Evolutionary conservation across 352 stramenopile species (phyloP).

Genomic region (Vaucheria bursata): DNA sequence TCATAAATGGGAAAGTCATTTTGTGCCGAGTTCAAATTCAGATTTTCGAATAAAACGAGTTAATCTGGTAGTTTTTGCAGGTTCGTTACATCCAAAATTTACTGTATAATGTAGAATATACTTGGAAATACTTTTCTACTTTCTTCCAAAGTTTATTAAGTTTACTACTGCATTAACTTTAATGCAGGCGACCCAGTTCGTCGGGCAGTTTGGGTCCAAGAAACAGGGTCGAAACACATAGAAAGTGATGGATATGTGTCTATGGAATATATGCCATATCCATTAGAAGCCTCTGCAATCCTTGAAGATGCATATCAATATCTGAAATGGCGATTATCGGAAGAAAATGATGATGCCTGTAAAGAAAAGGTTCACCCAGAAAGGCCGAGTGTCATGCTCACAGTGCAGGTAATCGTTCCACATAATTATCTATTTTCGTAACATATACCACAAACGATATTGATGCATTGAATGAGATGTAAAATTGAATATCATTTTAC

Average conservation of each 20-base stretch:
- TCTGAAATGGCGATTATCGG: not conserved
- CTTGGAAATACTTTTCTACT: no score
- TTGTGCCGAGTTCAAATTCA: no score
- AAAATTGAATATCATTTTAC: no score
- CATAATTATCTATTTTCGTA: not conserved
- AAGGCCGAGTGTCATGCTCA: constrained; percentile 23
- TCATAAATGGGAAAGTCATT: no score
- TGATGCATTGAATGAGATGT: no score
- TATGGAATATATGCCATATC: constrained; percentile 29
- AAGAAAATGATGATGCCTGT: not conserved
- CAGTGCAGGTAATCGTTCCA: constrained; percentile 30
- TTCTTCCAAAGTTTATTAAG: no score
- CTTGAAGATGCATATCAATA: constrained; percentile 40
- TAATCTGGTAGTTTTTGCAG: no score
- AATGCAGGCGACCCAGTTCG: constrained; percentile 11
- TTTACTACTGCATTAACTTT: not conserved
- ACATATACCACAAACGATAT: no score
- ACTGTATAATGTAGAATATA: no score
- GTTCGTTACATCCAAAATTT: no score
- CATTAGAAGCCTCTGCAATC: constrained; percentile 27
- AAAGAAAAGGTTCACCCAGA: not conserved
- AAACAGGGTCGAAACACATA: constrained; percentile 15
- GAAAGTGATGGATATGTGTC: not conserved
- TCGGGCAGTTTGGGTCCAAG: constrained; percentile 24
- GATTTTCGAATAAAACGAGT: no score